Percentiles rank a stretch among this genome's conserved stretches.
These are phyloP conservation scores for Vitis hybrid DNA, from an alignment of 177 flowering plant genomes.

Conservation along the genomic window DNA sequence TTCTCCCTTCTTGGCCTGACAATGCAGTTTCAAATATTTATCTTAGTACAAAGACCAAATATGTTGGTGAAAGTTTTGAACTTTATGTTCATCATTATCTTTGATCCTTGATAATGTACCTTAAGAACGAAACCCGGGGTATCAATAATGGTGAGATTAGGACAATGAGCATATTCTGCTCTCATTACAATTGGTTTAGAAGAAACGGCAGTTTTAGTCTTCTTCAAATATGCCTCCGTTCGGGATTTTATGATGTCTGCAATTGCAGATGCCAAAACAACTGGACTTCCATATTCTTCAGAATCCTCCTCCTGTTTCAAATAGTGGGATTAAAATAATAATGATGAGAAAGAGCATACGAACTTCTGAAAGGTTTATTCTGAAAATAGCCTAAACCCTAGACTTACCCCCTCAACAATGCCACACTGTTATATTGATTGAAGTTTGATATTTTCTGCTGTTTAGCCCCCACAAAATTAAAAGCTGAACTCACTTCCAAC, in stretches of 20 bases:
- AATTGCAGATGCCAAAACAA: conserved; percentile 67
- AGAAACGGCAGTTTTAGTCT: conserved; percentile 76
- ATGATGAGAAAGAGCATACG: background rate
- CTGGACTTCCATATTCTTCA: conserved; percentile 90
- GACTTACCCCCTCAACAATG: too few relatives aligned
- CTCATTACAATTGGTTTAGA: conserved; percentile 96
- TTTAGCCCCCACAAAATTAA: too few relatives aligned
- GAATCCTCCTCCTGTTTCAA: conserved; percentile 85
- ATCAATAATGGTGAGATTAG: conserved; percentile 94
- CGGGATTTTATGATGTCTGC: conserved; percentile 87
- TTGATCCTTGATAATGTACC: conserved; percentile 33
- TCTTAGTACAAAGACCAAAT: background rate
- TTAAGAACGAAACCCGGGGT: conserved; percentile 98
- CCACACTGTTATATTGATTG: too few relatives aligned
- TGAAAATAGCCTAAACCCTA: too few relatives aligned
- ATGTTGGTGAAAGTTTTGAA: background rate
- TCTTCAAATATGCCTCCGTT: conserved; percentile 77
- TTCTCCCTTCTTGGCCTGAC: conserved; percentile 95
- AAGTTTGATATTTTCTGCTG: too few relatives aligned
- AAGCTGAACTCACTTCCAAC: too few relatives aligned
- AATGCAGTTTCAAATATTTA: conserved; percentile 4
- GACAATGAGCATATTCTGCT: conserved; percentile 98
- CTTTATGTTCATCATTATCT: background rate
- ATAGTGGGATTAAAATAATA: background rate
- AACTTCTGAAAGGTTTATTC: too few relatives aligned